These are phyloP conservation scores for Madurella fahalii DNA, from an alignment of 2,329 filamentous ascomycete species.

Conservation along the genomic window DNA sequence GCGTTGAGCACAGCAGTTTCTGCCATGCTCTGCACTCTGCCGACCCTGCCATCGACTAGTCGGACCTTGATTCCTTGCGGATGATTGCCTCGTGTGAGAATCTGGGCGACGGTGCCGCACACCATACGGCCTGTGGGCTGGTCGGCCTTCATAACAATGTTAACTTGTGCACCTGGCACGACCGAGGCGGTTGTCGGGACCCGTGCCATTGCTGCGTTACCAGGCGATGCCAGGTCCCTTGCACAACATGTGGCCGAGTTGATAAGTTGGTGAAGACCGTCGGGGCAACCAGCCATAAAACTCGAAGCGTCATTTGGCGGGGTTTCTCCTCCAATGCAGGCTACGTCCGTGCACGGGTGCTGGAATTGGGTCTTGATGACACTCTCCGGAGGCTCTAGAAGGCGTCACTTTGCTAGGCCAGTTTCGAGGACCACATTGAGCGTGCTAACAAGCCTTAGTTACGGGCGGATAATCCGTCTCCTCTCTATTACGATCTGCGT, in stretches of 20 bases:
- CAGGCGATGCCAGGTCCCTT: not conserved
- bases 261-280: not conserved
- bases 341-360: no score
- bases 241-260: not conserved
- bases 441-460: no score
- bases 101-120: constrained; percentile 59
- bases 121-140: constrained; percentile 71
- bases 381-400: no score
- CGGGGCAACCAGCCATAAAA: no score
- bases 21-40: constrained; percentile 64
- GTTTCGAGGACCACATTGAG: no score
- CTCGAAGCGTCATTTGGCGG: no score
- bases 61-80: constrained; percentile 77
- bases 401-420: no score
- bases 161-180: constrained; percentile 59
- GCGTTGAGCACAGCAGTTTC: constrained; percentile 19
- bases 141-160: constrained; percentile 71
- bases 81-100: constrained; percentile 71
- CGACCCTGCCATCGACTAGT: constrained; percentile 65
- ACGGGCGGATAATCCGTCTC: no score
- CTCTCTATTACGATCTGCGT: no score
- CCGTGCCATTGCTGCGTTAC: constrained; percentile 17
- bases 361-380: no score
- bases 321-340: no score
- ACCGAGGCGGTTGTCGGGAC: constrained; percentile 52